Conservation (phyloP, 345 rosid genomes). For the Pistacia atlantica region DNA sequence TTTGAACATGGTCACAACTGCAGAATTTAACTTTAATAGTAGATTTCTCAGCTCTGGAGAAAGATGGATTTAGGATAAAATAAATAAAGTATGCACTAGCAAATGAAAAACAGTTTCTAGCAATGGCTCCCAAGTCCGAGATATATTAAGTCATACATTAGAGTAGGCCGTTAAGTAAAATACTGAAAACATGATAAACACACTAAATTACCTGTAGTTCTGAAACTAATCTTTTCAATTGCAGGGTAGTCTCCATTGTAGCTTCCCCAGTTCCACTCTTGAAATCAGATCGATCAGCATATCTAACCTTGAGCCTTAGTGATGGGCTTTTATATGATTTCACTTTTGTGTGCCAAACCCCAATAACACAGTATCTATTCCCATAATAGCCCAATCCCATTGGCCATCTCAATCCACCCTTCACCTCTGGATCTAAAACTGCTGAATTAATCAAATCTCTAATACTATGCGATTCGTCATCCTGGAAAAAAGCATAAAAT, state of each 20-base stretch:
- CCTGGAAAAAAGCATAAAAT: constrained; percentile 39
- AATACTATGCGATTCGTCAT: constrained; percentile 54
- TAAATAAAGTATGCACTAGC: neutral
- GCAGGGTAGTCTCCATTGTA: constrained; percentile 40
- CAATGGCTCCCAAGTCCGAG: neutral
- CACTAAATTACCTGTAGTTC: constrained; percentile 28
- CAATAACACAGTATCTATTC: constrained; percentile 45
- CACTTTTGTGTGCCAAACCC: constrained; percentile 45
- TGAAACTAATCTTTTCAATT: constrained; percentile 51
- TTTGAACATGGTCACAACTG: neutral
- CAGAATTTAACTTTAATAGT: neutral
- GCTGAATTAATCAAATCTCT: constrained; percentile 47
- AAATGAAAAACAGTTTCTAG: neutral
- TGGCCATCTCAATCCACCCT: constrained; percentile 78
- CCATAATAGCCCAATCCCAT: constrained; percentile 42
- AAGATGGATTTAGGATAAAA: neutral
- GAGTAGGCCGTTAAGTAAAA: neutral
- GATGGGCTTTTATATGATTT: constrained; percentile 42
- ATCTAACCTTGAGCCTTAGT: constrained; percentile 49
- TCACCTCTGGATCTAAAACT: constrained; percentile 54
- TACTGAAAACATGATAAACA: neutral
- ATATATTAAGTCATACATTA: neutral
- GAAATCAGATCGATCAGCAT: constrained; percentile 61
- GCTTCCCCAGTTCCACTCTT: constrained; percentile 39
- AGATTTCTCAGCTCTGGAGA: neutral